Percentiles rank a stretch among this genome's conserved stretches.
These are phyloP conservation scores for Rhypophila decipiens DNA, from an alignment of 495 filamentous ascomycete species.

Conservation along the genomic window DNA sequence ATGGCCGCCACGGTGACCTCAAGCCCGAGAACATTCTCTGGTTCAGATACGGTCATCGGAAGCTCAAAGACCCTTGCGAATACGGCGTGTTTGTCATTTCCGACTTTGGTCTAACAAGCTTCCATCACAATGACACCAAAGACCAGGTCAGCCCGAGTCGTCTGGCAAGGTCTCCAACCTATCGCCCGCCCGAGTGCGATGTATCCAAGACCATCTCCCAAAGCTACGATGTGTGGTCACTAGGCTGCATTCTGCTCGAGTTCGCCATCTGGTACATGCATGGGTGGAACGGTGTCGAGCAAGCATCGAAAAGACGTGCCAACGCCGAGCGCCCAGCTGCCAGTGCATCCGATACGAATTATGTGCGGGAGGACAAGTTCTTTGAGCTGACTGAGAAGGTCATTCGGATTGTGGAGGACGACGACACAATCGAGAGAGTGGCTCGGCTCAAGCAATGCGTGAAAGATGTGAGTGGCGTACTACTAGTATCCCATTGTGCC, in stretches of 20 bases:
- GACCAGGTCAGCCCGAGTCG: not conserved
- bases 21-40: slow-evolving; percentile 1
- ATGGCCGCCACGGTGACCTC: slow-evolving; percentile 2
- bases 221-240: slow-evolving; percentile 3
- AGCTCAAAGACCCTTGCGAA: not conserved
- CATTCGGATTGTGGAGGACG: too few species aligned
- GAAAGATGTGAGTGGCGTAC: not conserved
- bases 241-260: slow-evolving; percentile 3
- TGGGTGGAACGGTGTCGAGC: not conserved
- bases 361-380: not conserved
- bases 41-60: not conserved
- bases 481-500: too few species aligned
- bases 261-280: not conserved
- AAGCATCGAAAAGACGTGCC: not conserved
- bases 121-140: not conserved
- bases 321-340: not conserved
- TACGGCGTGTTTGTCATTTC: slow-evolving; percentile 1
- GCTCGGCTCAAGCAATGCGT: not conserved
- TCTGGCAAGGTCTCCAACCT: not conserved
- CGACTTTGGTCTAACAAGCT: slow-evolving; percentile 3
- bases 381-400: not conserved
- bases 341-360: not conserved
- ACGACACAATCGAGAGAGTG: not conserved
- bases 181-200: slow-evolving; percentile 4
- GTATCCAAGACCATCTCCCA: not conserved